These are phyloP conservation scores for Vaucheria bursata DNA, from an alignment of 352 stramenopile species.

Conservation along the genomic window DNA sequence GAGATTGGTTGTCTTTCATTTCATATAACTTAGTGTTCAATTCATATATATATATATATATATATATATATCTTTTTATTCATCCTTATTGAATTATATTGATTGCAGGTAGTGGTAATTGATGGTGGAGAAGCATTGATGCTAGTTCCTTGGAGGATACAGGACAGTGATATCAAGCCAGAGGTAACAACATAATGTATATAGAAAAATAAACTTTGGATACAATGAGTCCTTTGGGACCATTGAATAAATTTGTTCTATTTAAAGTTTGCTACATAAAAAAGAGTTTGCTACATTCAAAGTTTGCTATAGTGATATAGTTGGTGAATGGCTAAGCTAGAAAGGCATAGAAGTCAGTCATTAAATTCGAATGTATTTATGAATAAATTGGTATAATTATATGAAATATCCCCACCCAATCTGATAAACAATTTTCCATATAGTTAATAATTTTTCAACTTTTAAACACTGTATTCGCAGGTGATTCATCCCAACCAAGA, in stretches of 20 bases:
- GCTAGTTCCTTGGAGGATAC: conserved; percentile 46
- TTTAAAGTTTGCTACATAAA: too few species aligned
- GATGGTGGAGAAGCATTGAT: conserved; percentile 56
- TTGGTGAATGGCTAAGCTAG: background rate
- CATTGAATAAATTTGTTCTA: too few species aligned
- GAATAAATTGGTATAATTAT: too few species aligned
- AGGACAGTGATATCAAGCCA: conserved; percentile 45
- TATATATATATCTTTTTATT: background rate
- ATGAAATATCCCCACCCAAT: too few species aligned
- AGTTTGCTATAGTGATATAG: conserved; percentile 27
- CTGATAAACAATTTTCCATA: too few species aligned
- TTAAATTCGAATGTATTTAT: too few species aligned
- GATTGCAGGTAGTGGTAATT: conserved; percentile 46
- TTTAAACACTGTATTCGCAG: too few species aligned
- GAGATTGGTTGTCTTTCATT: too few species aligned
- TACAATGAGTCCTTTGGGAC: background rate
- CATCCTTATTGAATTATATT: background rate
- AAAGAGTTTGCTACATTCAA: too few species aligned
- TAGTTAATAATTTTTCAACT: too few species aligned
- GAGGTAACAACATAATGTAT: too few species aligned
- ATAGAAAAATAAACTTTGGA: background rate
- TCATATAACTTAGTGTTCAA: background rate
- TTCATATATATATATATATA: background rate
- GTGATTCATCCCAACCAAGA: conserved; percentile 65
- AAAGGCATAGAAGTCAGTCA: too few species aligned